phyloP scores from a whole-genome alignment of 1,139 yeast genomes.

The Yamadazyma sp. region DNA sequence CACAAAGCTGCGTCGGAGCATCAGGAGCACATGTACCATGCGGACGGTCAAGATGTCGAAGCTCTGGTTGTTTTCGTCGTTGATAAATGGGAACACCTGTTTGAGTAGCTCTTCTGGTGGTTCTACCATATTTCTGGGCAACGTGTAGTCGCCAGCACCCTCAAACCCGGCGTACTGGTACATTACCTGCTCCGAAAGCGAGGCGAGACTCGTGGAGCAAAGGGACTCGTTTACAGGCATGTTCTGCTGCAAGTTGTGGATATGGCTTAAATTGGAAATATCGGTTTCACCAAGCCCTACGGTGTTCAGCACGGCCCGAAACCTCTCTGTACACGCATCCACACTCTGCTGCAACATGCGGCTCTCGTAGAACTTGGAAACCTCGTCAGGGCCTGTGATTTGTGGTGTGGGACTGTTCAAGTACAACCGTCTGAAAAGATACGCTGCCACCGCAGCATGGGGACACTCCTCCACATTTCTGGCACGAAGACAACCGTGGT shows the following conservation, averaged over 20 bases:
- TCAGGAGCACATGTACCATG: conserved; percentile 20
- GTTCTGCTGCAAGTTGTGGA: not conserved
- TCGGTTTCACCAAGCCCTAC: not conserved
- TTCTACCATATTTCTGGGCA: conserved; percentile 22
- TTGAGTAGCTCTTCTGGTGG: conserved; percentile 29
- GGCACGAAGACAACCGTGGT: conserved; percentile 27
- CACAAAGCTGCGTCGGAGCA: conserved; percentile 26
- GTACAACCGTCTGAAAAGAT: conserved; percentile 32
- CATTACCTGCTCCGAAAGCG: conserved; percentile 17
- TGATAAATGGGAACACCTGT: conserved; percentile 33
- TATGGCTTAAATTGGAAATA: not conserved
- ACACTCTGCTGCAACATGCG: not conserved
- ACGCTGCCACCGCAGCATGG: conserved; percentile 28
- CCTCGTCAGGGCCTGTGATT: conserved; percentile 16
- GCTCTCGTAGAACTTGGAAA: not conserved
- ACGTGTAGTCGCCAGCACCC: conserved; percentile 18
- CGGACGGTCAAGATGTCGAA: conserved; percentile 15
- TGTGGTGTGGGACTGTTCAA: conserved; percentile 19
- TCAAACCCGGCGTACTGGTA: conserved; percentile 28
- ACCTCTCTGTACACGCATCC: too few species aligned
- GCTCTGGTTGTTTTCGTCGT: conserved; percentile 15
- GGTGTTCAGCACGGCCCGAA: not conserved
- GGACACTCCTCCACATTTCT: conserved; percentile 31
- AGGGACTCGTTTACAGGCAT: not conserved
- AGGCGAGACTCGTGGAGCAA: not conserved